These are phyloP conservation scores for Acanthamoeba triangularis DNA, from an alignment of 208 protist genomes.

Conservation along the genomic window DNA sequence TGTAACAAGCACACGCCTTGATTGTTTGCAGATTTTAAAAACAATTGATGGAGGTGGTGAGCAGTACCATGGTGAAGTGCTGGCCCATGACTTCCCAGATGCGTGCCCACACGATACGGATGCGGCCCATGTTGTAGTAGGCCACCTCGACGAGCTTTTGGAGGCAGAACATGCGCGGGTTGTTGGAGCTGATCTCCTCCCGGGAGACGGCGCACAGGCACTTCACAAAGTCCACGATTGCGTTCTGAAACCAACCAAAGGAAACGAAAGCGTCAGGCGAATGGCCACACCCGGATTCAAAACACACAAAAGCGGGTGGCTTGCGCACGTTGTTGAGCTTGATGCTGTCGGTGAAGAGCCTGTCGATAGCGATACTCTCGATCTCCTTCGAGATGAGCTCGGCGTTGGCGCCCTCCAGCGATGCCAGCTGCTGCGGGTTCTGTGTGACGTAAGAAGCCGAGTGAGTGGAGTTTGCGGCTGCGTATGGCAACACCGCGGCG, in stretches of 20 bases:
- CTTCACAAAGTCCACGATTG: slow-evolving; percentile 93
- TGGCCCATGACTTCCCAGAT: slow-evolving; percentile 92
- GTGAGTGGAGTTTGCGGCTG: background rate
- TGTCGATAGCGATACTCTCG: slow-evolving; percentile 91
- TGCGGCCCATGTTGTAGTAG: slow-evolving; percentile 94
- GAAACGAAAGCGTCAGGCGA: no score
- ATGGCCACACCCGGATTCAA: background rate
- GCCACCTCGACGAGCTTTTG: slow-evolving; percentile 95
- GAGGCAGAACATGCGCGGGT: slow-evolving; percentile 83
- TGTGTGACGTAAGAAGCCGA: background rate
- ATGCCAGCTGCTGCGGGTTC: background rate
- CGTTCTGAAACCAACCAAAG: slow-evolving; percentile 45
- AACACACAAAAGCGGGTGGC: background rate
- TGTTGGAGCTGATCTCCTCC: slow-evolving; percentile 89
- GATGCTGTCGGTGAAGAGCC: slow-evolving; percentile 91
- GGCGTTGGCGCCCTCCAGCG: slow-evolving; percentile 85
- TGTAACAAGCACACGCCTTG: no score
- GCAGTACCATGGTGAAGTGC: slow-evolving; percentile 87
- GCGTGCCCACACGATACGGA: slow-evolving; percentile 93
- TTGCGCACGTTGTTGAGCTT: slow-evolving; percentile 82
- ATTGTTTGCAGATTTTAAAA: no score
- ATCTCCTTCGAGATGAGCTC: slow-evolving; percentile 85
- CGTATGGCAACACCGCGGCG: no score
- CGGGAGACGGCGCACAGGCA: slow-evolving; percentile 89
- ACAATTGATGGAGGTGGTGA: no score